A percentile compares a stretch with the other conserved stretches of the same genome.
Evolutionary conservation across 352 stramenopile genomes (phyloP).

Genomic region (Pythium rishiriense): DNA sequence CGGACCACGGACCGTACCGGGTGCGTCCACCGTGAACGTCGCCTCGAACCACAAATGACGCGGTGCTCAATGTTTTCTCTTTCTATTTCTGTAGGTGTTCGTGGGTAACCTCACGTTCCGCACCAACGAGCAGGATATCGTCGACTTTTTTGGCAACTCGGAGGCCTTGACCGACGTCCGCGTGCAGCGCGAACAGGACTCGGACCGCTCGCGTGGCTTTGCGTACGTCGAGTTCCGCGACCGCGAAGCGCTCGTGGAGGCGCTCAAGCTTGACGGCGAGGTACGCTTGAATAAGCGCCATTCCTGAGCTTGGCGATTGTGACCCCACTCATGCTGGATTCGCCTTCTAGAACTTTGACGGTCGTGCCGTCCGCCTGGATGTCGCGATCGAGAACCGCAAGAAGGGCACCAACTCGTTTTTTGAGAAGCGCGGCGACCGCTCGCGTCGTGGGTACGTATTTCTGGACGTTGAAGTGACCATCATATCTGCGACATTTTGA

Average conservation of each 20-base stretch:
- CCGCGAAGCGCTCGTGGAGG: conserved; percentile 63
- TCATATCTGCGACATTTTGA: conserved; percentile 9
- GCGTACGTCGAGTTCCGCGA: conserved; percentile 84
- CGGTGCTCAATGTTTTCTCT: neutral
- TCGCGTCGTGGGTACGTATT: conserved; percentile 33
- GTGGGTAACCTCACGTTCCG: conserved; percentile 83
- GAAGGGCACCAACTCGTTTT: conserved; percentile 45
- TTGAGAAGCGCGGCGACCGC: conserved; percentile 43
- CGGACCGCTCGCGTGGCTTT: conserved; percentile 77
- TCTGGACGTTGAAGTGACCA: conserved; percentile 19
- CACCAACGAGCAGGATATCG: conserved; percentile 67
- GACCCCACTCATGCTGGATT: neutral
- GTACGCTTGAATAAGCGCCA: conserved; percentile 9
- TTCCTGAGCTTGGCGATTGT: neutral
- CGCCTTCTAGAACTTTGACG: conserved; percentile 29
- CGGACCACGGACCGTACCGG: conserved; percentile 77
- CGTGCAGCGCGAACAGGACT: conserved; percentile 61
- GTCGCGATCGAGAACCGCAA: conserved; percentile 62
- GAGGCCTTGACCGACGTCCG: conserved; percentile 69
- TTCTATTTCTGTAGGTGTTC: conserved; percentile 43
- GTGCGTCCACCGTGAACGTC: conserved; percentile 26
- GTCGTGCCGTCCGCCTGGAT: conserved; percentile 68
- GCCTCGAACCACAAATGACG: neutral
- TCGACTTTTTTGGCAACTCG: conserved; percentile 55
- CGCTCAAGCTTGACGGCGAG: conserved; percentile 61